Evolutionary conservation across 805 yeast genomes (phyloP).

Genomic region (Suhomyces sp.): DNA sequence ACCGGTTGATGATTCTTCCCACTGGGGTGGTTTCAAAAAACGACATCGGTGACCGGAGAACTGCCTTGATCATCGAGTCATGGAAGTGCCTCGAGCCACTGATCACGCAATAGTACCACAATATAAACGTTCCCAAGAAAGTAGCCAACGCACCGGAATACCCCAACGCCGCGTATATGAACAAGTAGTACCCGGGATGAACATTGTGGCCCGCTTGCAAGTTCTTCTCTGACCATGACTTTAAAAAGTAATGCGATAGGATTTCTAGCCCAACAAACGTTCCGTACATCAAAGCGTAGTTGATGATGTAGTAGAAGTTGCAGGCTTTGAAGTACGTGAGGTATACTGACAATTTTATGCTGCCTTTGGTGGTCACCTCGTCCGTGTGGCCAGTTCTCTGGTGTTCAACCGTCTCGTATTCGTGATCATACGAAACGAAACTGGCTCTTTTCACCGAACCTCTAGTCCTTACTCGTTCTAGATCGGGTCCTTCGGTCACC

Average conservation of each 20-base stretch:
- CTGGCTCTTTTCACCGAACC: slow-evolving; percentile 24
- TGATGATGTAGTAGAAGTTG: slow-evolving; percentile 22
- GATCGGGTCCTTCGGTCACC: slow-evolving; percentile 2
- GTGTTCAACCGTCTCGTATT: slow-evolving; percentile 19
- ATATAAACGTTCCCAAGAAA: slow-evolving; percentile 25
- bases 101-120: slow-evolving; percentile 31
- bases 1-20: slow-evolving; percentile 39
- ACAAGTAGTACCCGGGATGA: slow-evolving; percentile 21
- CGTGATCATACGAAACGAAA: slow-evolving; percentile 33
- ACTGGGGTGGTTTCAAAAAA: slow-evolving; percentile 42
- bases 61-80: slow-evolving; percentile 32
- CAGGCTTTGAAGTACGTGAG: slow-evolving; percentile 32
- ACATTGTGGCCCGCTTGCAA: slow-evolving; percentile 22
- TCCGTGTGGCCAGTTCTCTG: slow-evolving; percentile 18
- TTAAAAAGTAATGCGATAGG: slow-evolving; percentile 28
- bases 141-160: slow-evolving; percentile 24
- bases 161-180: slow-evolving; percentile 27
- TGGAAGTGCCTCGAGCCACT: slow-evolving; percentile 34
- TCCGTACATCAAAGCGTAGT: slow-evolving; percentile 22
- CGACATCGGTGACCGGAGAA: slow-evolving; percentile 40
- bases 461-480: slow-evolving; percentile 15
- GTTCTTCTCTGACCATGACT: slow-evolving; percentile 37
- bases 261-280: slow-evolving; percentile 17
- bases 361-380: slow-evolving; percentile 20
- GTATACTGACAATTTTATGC: slow-evolving; percentile 27